Base-by-base conservation (phyloP, 140 eudicot species). In the Eryngium alpinum region DNA sequence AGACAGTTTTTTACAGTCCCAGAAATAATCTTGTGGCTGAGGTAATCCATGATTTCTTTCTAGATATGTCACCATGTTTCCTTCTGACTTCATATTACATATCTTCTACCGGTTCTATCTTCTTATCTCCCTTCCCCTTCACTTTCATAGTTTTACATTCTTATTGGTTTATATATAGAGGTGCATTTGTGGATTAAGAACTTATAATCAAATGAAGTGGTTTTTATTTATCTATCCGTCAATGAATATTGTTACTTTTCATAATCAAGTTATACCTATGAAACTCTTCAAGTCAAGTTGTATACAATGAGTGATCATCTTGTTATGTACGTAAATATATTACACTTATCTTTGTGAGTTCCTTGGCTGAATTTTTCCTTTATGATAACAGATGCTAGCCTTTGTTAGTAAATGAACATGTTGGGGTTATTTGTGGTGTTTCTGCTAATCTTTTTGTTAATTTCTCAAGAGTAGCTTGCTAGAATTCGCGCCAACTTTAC, bases 1-100 rank as follows among this genome's bases (percentile, higher is more conserved):
- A 96, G 85, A 96, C 99, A 11, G 99, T 96, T 44, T 96, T 96
- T 75, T 96, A 96, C 77, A 98, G 98, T 77, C 83, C 97, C 65
- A 86, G 92, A 78, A 96, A 89, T 84, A 83, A 88, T 82, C 86
- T 93, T 72, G 98, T 93, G 38, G 96, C 99, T 18, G 98, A 96
- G 98, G 99, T 96, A 72, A 51, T 27, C 69, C 16, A 50, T 22
- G 19, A 43, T 52, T 24, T n/a, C 56, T 51, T 10, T 9, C 28
- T 53, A 72, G 43, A 65, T 69, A 70, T 63, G 60, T 67, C 81
- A 52, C 34, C 70, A 72, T 6, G 52, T 17, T 38, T 24, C 63
- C 9, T 5, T 28, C 46, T 3, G 24, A 31, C 28, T 71, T 33
- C 27, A n/a, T 25, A 53, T 81, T 31, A 14, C 5, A 49, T 18